These are phyloP conservation scores for Trichoderma atrobrunneum DNA, from an alignment of 2,329 filamentous ascomycete species.

Conservation along the genomic window DNA sequence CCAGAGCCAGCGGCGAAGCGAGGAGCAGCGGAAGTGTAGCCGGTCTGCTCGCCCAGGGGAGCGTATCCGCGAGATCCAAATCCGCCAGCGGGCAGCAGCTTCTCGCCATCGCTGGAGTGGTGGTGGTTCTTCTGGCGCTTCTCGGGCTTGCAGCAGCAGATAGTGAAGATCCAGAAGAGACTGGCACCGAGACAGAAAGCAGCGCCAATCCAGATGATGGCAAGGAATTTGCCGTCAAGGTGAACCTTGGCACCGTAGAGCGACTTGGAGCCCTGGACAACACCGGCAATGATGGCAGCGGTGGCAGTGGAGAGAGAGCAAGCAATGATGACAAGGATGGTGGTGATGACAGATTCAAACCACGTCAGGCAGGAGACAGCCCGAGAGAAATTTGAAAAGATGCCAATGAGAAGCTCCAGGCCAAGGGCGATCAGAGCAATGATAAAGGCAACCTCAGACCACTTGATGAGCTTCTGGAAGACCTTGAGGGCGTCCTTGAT, in stretches of 20 bases:
- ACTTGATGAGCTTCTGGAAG: slow-evolving; percentile 72
- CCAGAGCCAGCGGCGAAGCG: slow-evolving; percentile 41
- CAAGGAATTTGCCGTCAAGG: slow-evolving; percentile 69
- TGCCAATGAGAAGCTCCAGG: slow-evolving; percentile 70
- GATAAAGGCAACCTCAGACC: slow-evolving; percentile 80
- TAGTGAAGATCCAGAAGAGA: slow-evolving; percentile 87
- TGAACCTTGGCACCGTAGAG: slow-evolving; percentile 67
- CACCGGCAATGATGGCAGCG: slow-evolving; percentile 64
- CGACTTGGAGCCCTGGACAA: slow-evolving; percentile 53
- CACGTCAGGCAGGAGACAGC: slow-evolving; percentile 80
- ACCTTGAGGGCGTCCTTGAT: slow-evolving; percentile 65
- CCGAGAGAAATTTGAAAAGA: slow-evolving; percentile 80
- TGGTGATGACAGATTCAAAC: slow-evolving; percentile 66
- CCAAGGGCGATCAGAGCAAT: slow-evolving; percentile 68
- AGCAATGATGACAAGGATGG: slow-evolving; percentile 54
- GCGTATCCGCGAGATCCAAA: slow-evolving; percentile 33
- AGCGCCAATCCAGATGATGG: slow-evolving; percentile 73
- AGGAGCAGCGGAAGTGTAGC: slow-evolving; percentile 36
- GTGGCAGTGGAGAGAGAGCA: slow-evolving; percentile 73
- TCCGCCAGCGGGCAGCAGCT: slow-evolving; percentile 44
- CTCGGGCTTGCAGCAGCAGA: slow-evolving; percentile 79
- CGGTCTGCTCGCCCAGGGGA: slow-evolving; percentile 34
- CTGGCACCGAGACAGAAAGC: slow-evolving; percentile 72
- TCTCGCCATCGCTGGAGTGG: slow-evolving; percentile 46
- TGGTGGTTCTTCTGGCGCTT: slow-evolving; percentile 33